Base-by-base conservation (phyloP, 148 eudicot genomes). In the Gaultheria prostrata region DNA sequence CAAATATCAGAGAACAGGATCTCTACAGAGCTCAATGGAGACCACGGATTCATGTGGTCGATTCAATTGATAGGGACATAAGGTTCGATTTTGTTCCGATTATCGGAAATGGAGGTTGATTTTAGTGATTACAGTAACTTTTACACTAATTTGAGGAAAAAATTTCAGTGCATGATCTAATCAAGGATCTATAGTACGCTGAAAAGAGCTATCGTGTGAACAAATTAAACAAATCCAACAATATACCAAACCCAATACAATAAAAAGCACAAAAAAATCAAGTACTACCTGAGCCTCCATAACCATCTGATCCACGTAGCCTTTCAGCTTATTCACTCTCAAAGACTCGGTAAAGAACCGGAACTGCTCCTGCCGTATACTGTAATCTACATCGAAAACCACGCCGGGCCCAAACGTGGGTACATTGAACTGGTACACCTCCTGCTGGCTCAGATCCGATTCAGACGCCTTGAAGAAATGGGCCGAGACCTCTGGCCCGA, bases 391-490 rank as follows among this genome's bases (percentile, higher is more conserved):
- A 82, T 96, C 99, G 81, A 96, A 94, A 72, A 96, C 98, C 24
- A 96, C 99, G 28, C 99, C 99, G 48, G 99, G 99, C 3, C 99
- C 99, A 53, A 96, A 96, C 1, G 98, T 96, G 7, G 99, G 99
- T 20, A 96, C 99, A 78, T 96, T 96, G 89, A 96, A 96, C 59
- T 92, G 97, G 83, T 96, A 94, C 0, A 96, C 97, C 85, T 96
- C 98, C 69, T 96, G 98, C 90, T 96, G 99, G 82, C 99, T 96
- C 51, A 96, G 98, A 89, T 96, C 99, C 32, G 98, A 77, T 77
- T 96, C 99, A 0, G 93, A 50, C 14, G 99, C 99, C 88, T 96
- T 96, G 87, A 96, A 96, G 93, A 96, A 96, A 87, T 96, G 98
- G 21, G 95, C 92, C 3, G 98, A 96, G 2, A 96, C 99, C 81